A percentile compares a stretch with the other conserved stretches of the same genome.
phyloP scores from a whole-genome alignment of 2,329 filamentous ascomycete genomes.

The Curvularia eragrostidis region DNA sequence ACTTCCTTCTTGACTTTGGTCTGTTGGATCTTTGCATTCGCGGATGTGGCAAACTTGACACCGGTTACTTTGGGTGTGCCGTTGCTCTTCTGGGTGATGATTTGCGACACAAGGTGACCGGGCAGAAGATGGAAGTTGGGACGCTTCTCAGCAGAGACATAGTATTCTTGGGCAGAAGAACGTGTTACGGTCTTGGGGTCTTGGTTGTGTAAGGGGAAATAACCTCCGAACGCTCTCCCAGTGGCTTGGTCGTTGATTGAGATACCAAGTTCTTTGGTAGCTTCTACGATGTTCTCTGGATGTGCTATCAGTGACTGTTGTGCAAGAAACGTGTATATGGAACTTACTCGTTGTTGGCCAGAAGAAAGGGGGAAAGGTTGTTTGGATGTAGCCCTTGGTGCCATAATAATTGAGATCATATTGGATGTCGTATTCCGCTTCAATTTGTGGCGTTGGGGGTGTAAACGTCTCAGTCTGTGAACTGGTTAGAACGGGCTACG shows the following conservation, averaged over 20 bases:
- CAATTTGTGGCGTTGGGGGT: conserved; percentile 24
- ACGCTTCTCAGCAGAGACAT: conserved; percentile 23
- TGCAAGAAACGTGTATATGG: neutral
- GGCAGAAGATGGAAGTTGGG: conserved; percentile 32
- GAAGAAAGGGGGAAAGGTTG: conserved; percentile 28
- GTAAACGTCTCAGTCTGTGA: conserved; percentile 31
- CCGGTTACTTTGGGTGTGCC: conserved; percentile 24
- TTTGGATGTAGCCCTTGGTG: conserved; percentile 26
- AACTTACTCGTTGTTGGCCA: conserved; percentile 33
- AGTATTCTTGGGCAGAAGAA: conserved; percentile 32
- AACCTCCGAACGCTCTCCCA: conserved; percentile 31
- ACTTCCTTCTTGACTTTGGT: conserved; percentile 33
- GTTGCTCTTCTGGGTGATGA: conserved; percentile 21
- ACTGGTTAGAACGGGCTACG: conserved; percentile 8
- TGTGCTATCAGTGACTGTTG: neutral
- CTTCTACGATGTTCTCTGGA: conserved; percentile 28
- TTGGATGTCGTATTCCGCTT: conserved; percentile 30
- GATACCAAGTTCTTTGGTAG: conserved; percentile 25
- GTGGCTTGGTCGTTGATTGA: conserved; percentile 29
- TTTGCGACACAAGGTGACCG: conserved; percentile 22
- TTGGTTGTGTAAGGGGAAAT: conserved; percentile 29
- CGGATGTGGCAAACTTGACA: conserved; percentile 30
- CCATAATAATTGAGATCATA: conserved; percentile 24
- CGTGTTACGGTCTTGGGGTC: conserved; percentile 22
- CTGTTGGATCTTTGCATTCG: conserved; percentile 13